phyloP scores from a whole-genome alignment of 2,329 filamentous ascomycete genomes.

The Aspergillus hortae region DNA sequence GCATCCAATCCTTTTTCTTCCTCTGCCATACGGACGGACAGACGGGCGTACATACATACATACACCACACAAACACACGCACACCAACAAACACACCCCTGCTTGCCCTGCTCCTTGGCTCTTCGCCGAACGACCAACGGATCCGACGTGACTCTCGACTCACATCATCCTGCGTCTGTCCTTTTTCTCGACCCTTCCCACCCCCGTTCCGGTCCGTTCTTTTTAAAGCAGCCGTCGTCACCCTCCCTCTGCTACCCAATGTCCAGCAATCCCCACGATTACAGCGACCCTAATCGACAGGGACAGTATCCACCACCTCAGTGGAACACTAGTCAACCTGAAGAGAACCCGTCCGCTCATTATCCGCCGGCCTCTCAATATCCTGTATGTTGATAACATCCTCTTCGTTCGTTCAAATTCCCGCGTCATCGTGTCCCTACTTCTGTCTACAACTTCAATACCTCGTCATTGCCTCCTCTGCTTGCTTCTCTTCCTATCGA shows the following conservation, averaged over 20 bases:
- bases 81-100: constrained; percentile 13
- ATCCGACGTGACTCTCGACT: constrained; percentile 21
- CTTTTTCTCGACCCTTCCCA: constrained; percentile 17
- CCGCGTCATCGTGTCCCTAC: constrained; percentile 1
- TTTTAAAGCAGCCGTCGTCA: constrained; percentile 21
- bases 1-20: neutral
- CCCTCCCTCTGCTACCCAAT: constrained; percentile 30
- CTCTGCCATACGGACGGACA: neutral
- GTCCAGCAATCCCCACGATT: constrained; percentile 41
- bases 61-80: constrained; percentile 10
- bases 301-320: constrained; percentile 45
- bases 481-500: constrained; percentile 2
- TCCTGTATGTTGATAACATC: constrained; percentile 28
- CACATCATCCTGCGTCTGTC: constrained; percentile 28
- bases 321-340: constrained; percentile 38
- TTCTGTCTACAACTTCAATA: neutral
- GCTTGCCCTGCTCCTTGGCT: constrained; percentile 12
- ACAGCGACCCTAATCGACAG: constrained; percentile 41
- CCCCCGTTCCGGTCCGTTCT: constrained; percentile 18
- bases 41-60: constrained; percentile 6
- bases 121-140: constrained; percentile 12
- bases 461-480: constrained; percentile 1
- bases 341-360: constrained; percentile 35
- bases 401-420: constrained; percentile 7
- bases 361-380: constrained; percentile 34